Base-by-base conservation (phyloP, 768 basidiomycete species). In the Tephrocybe sp. region DNA sequence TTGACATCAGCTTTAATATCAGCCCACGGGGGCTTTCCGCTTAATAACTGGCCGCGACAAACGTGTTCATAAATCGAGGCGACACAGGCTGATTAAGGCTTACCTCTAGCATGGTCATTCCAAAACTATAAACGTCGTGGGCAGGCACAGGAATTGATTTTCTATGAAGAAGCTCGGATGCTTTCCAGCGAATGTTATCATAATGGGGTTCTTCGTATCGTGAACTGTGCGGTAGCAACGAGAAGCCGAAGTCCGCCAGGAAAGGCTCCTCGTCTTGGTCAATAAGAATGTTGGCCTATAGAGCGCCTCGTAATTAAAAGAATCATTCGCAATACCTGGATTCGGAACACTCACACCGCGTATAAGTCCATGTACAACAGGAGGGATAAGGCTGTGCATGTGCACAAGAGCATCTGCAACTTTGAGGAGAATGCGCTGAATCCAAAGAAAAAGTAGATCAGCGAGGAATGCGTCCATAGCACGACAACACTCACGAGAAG, bases 261-360 rank as follows among this genome's bases (percentile, higher is more conserved):
- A 47, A 51, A 0, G 65, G 53, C n/a, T 49, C 47, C 1, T 45
- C 51, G 1, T 48, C 34, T 3, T 55, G 48, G 15, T 56, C 51
- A n/a, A 68, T 59, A 15, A 62, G 47, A 22, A 68, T 60, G 25
- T 67, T 67, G 16, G 55, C 52, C 64, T 66, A 22, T 2, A 21
- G 12, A 40, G 15, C 12, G 8, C 25, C 31, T 37, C n/a, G 15
- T 41, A n/a, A 11, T n/a, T 9, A 42, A 9, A 3, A 27, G n/a
- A 12, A 36, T 31, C 16, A 15, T 19, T 22, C 5, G 9, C 13
- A 1, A 24, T 8, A 18, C 37, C 31, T 9, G 36, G 4, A 11
- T 2, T 4, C 25, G 21, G 11, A 40, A 21, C 12, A 58, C 64
- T 42, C 51, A 68, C 67, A 12, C 64, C 63, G 37, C 57, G 57